These are phyloP conservation scores for Dictyostelium intermedium DNA, from an alignment of 78 protist genomes.

Conservation along the genomic window DNA sequence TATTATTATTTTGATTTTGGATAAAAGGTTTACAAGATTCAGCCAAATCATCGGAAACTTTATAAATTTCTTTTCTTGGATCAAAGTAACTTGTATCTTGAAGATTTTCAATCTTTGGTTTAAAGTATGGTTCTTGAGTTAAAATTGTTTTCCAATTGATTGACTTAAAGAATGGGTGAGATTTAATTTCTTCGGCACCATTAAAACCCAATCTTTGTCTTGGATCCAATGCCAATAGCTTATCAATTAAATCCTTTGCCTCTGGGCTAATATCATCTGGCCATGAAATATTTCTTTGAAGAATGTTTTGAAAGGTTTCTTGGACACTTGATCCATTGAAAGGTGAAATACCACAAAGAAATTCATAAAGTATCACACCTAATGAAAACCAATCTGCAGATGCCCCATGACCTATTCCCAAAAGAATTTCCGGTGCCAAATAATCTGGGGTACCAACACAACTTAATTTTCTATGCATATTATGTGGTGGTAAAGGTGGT, in stretches of 20 bases:
- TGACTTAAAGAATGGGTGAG: constrained; percentile 83
- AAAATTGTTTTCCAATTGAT: constrained; percentile 81
- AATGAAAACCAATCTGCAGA: constrained; percentile 84
- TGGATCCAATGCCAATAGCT: constrained; percentile 69
- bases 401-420: constrained; percentile 86
- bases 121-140: constrained; percentile 65
- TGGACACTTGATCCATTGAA: constrained; percentile 78
- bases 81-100: constrained; percentile 83
- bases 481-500: constrained; percentile 28
- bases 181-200: constrained; percentile 79
- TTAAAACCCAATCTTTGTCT: constrained; percentile 70
- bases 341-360: constrained; percentile 76
- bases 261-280: constrained; percentile 55
- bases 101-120: constrained; percentile 46
- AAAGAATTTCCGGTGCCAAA: constrained; percentile 96
- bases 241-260: constrained; percentile 70
- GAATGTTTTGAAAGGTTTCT: constrained; percentile 81
- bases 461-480: constrained; percentile 56
- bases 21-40: not conserved
- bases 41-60: constrained; percentile 36
- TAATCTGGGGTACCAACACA: constrained; percentile 98
- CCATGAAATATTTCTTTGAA: constrained; percentile 69
- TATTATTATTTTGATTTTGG: not conserved
- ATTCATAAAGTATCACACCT: constrained; percentile 79
- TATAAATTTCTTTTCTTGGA: constrained; percentile 59